These are phyloP conservation scores for Cupressus sempervirens DNA, from an alignment of 75 land plant genomes.

Conservation along the genomic window DNA sequence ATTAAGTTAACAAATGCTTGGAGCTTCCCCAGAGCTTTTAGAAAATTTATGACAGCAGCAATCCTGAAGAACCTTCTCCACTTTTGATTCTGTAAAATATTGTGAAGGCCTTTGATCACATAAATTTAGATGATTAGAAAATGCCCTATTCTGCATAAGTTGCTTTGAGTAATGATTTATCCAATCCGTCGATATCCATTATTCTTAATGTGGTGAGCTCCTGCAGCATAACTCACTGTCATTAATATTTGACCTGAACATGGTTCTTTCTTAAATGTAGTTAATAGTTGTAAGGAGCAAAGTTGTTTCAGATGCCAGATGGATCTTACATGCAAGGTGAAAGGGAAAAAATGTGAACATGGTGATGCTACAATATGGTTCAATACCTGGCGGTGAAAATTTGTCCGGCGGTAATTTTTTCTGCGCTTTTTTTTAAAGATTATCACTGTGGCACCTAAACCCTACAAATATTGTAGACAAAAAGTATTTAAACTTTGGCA, in stretches of 20 bases:
- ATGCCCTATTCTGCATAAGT: constrained; percentile 15
- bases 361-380: background rate
- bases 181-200: constrained; percentile 62
- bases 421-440: constrained; percentile 98
- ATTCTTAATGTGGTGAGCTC: constrained; percentile 82
- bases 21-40: background rate
- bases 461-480: constrained; percentile 39
- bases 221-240: constrained; percentile 28
- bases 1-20: background rate
- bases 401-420: constrained; percentile 85
- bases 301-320: background rate
- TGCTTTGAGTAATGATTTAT: constrained; percentile 36
- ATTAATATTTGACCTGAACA: background rate
- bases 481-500: background rate
- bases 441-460: constrained; percentile 90
- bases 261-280: background rate
- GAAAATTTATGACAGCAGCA: background rate
- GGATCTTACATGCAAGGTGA: background rate
- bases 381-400: constrained; percentile 88
- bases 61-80: background rate
- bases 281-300: background rate
- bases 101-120: background rate
- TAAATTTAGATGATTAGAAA: background rate
- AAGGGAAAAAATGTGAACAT: too few species aligned
- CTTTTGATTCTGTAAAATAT: background rate